These are phyloP conservation scores for Obelidium mucronatum DNA, from an alignment of 192 early-diverging fungal genomes.

Conservation along the genomic window DNA sequence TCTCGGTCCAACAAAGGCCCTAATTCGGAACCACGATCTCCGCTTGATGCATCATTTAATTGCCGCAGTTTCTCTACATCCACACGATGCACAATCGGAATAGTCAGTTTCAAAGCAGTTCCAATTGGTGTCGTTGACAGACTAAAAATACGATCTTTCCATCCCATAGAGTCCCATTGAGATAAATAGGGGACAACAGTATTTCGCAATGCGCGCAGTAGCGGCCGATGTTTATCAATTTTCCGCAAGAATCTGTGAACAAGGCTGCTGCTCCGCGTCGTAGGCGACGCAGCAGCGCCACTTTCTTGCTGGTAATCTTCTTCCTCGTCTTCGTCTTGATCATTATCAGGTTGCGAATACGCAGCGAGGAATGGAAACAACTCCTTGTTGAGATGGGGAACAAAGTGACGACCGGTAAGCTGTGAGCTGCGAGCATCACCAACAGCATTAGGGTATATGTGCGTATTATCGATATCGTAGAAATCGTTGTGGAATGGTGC, in stretches of 20 bases:
- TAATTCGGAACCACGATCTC: conserved; percentile 21
- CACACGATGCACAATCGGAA: conserved; percentile 66
- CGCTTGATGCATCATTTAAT: conserved; percentile 36
- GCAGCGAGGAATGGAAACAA: conserved; percentile 32
- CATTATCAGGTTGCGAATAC: conserved; percentile 23
- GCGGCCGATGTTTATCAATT: conserved; percentile 28
- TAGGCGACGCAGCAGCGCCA: background rate
- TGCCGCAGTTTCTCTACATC: conserved; percentile 30
- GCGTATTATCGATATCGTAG: conserved; percentile 13
- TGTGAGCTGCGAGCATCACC: background rate
- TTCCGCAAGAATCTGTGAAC: conserved; percentile 13
- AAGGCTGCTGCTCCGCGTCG: background rate
- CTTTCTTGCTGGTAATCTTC: background rate
- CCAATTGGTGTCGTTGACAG: conserved; percentile 62
- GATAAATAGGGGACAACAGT: conserved; percentile 64
- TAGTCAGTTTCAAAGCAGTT: conserved; percentile 59
- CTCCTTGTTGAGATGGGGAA: conserved; percentile 38
- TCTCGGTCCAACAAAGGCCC: conserved; percentile 36
- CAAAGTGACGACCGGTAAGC: background rate
- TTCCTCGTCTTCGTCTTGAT: conserved; percentile 24
- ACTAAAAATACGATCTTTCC: conserved; percentile 54
- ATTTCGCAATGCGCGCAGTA: conserved; percentile 20
- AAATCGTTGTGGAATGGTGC: conserved; percentile 14
- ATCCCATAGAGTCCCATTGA: conserved; percentile 58
- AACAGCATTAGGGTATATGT: background rate